Conservation (phyloP, 371 early-diverging fungal genomes). For the Syncephalastrum monosporum region DNA sequence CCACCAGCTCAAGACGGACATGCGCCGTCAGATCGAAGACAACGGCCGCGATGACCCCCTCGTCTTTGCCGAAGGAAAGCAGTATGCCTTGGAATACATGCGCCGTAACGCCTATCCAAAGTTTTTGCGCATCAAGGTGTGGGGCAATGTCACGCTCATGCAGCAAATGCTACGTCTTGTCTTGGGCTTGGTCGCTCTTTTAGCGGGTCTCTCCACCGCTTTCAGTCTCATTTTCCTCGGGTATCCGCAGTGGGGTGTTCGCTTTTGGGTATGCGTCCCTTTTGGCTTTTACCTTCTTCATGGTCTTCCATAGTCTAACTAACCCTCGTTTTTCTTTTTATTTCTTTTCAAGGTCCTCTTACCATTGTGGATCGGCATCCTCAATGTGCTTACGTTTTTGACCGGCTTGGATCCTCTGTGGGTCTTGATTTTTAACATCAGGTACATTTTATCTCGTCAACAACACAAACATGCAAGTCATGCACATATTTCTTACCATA, state of each 20-base stretch:
- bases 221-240: constrained; percentile 60
- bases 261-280: constrained; percentile 50
- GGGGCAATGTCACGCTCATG: constrained; percentile 55
- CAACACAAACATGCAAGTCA: no score
- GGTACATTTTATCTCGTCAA: constrained; percentile 22
- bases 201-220: constrained; percentile 54
- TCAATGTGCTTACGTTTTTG: constrained; percentile 34
- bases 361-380: constrained; percentile 48
- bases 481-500: background rate
- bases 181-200: constrained; percentile 51
- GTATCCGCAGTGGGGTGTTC: constrained; percentile 45
- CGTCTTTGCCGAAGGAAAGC: constrained; percentile 59
- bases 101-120: constrained; percentile 56
- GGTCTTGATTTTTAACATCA: constrained; percentile 44
- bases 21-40: constrained; percentile 38
- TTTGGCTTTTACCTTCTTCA: background rate
- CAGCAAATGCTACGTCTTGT: constrained; percentile 55
- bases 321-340: background rate
- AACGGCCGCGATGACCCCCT: constrained; percentile 51
- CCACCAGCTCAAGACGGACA: constrained; percentile 24
- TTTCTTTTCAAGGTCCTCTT: constrained; percentile 24
- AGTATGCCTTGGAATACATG: constrained; percentile 60
- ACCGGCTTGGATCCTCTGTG: constrained; percentile 51
- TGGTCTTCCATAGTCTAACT: background rate
- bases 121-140: constrained; percentile 57